Conservation (phyloP, 768 basidiomycete genomes). For the Hortiboletus flavorubellus region DNA sequence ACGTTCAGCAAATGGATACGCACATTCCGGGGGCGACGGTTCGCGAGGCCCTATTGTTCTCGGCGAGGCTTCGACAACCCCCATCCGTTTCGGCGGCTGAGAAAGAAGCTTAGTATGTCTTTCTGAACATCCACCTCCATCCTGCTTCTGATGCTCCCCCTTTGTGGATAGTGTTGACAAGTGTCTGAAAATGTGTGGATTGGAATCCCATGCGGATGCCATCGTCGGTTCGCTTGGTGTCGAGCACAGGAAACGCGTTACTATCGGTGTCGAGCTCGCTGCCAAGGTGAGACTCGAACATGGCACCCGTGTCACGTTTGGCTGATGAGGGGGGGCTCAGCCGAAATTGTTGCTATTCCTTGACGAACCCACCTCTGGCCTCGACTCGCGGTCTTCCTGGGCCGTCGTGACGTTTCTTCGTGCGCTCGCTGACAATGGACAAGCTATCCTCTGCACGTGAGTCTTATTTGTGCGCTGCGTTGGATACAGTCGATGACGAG, state of each 20-base stretch:
- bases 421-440: constrained; percentile 51
- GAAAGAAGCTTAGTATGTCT: constrained; percentile 74
- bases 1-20: constrained; percentile 72
- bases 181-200: constrained; percentile 62
- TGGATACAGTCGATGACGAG: neutral
- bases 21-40: constrained; percentile 76
- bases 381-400: constrained; percentile 53
- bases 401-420: constrained; percentile 46
- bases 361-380: constrained; percentile 59
- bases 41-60: constrained; percentile 76
- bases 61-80: constrained; percentile 77
- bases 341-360: constrained; percentile 53
- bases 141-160: neutral
- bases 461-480: constrained; percentile 9
- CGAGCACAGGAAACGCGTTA: constrained; percentile 53
- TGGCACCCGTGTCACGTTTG: neutral
- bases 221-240: constrained; percentile 54
- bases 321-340: neutral
- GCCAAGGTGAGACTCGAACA: constrained; percentile 39
- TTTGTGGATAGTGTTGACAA: constrained; percentile 43
- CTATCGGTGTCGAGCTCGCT: constrained; percentile 60
- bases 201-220: constrained; percentile 59
- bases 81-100: constrained; percentile 57
- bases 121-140: neutral
- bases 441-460: constrained; percentile 54